Evolutionary conservation across 192 early-diverging fungal species (phyloP).

Genomic region (Entomortierella lignicola): DNA sequence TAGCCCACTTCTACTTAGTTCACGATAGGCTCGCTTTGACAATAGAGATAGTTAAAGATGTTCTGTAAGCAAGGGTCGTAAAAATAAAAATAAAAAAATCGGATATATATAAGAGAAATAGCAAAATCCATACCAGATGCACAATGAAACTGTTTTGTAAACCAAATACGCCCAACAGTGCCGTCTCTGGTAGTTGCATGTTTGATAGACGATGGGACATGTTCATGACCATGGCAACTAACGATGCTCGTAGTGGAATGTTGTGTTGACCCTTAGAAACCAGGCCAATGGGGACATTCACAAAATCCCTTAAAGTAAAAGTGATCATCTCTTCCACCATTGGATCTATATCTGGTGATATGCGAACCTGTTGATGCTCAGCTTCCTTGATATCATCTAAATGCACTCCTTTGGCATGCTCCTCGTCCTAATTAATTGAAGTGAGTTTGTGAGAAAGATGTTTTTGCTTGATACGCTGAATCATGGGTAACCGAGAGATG

Average conservation of each 20-base stretch:
- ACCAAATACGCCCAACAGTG: conserved; percentile 61
- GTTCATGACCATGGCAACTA: conserved; percentile 57
- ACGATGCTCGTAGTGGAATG: conserved; percentile 27
- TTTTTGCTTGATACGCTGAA: neutral
- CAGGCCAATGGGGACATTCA: conserved; percentile 41
- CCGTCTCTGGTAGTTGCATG: conserved; percentile 57
- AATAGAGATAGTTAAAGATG: neutral
- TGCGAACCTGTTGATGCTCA: conserved; percentile 10
- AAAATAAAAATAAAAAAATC: neutral
- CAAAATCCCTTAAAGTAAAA: conserved; percentile 42
- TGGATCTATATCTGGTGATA: conserved; percentile 36
- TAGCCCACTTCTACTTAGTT: conserved; percentile 50
- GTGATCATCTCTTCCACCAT: conserved; percentile 49
- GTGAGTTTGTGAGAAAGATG: neutral
- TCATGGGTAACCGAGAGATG: no score
- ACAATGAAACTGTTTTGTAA: conserved; percentile 68
- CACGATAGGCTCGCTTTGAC: conserved; percentile 47
- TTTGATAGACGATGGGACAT: conserved; percentile 36
- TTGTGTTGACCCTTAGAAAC: conserved; percentile 44
- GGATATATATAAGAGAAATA: neutral
- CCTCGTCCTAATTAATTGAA: neutral
- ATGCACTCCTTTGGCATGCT: neutral
- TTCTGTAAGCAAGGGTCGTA: neutral
- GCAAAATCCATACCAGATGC: conserved; percentile 58
- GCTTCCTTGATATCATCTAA: conserved; percentile 14